phyloP scores from a whole-genome alignment of 805 yeast species.

The Lachancea cidri region DNA sequence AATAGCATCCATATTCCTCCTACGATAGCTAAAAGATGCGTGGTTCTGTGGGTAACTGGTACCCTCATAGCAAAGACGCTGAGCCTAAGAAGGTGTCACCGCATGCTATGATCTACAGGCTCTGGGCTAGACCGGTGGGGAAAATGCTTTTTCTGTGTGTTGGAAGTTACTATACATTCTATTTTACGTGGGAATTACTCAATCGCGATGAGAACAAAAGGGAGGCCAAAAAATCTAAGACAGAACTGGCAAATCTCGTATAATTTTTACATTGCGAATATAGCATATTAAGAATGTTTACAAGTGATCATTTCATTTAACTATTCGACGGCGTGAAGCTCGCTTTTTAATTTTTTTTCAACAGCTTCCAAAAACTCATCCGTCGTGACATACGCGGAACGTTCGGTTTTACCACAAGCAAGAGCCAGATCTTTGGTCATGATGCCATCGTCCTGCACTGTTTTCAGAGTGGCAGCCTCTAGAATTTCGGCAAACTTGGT shows the following conservation, averaged over 20 bases:
- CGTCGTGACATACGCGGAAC: constrained; percentile 64
- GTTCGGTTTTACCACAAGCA: constrained; percentile 57
- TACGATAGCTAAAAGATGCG: too few species aligned
- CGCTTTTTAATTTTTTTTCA: constrained; percentile 46
- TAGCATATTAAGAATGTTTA: neutral
- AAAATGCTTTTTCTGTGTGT: constrained; percentile 42
- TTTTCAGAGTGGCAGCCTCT: constrained; percentile 64
- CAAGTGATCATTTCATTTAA: too few species aligned
- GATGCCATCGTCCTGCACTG: constrained; percentile 67
- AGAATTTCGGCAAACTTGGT: constrained; percentile 58
- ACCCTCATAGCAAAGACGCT: neutral
- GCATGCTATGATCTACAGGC: constrained; percentile 38
- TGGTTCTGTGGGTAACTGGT: neutral
- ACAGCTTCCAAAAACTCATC: constrained; percentile 76
- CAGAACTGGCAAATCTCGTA: neutral
- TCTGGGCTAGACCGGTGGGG: constrained; percentile 42
- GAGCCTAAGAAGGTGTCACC: constrained; percentile 12
- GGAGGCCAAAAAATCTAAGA: too few species aligned
- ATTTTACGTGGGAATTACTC: constrained; percentile 41
- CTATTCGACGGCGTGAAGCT: constrained; percentile 26
- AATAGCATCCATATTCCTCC: too few species aligned
- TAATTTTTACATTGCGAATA: constrained; percentile 3
- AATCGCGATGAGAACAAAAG: constrained; percentile 33
- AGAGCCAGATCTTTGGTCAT: constrained; percentile 83
- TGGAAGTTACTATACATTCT: constrained; percentile 42